A percentile compares a stretch with the other conserved stretches of the same genome.
These are phyloP conservation scores for Aspergillus sp. DNA, from an alignment of 2,329 filamentous ascomycete species.

Conservation along the genomic window DNA sequence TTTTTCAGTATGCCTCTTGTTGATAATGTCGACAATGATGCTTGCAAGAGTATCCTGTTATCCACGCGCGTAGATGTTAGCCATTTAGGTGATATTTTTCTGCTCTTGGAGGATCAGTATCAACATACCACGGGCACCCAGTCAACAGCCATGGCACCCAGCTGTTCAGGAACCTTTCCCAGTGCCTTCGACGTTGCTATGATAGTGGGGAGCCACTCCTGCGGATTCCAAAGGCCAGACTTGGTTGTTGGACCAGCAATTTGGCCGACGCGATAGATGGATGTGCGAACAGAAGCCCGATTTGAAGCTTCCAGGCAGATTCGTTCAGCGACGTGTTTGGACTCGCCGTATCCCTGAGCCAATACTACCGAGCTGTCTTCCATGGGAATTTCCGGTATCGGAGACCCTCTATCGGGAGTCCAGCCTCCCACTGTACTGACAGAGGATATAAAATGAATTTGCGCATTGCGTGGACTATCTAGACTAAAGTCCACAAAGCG, in stretches of 20 bases:
- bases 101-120: neutral
- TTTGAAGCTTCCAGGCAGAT: slow-evolving; percentile 39
- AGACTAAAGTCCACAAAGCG: slow-evolving; percentile 27
- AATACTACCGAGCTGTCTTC: neutral
- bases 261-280: slow-evolving; percentile 35
- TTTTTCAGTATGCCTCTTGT: neutral
- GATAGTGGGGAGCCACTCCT: slow-evolving; percentile 48
- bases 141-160: slow-evolving; percentile 50
- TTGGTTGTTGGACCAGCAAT: slow-evolving; percentile 32
- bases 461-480: slow-evolving; percentile 7
- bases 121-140: slow-evolving; percentile 37
- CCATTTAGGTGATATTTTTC: no score
- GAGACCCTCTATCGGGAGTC: neutral
- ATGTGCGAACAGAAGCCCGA: slow-evolving; percentile 19
- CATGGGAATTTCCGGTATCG: neutral
- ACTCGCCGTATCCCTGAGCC: slow-evolving; percentile 34
- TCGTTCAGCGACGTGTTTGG: slow-evolving; percentile 44
- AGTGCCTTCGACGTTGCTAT: slow-evolving; percentile 54
- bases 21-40: neutral
- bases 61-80: no score
- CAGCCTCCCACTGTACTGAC: slow-evolving; percentile 27
- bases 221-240: slow-evolving; percentile 55
- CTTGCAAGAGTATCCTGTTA: neutral
- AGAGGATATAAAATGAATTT: slow-evolving; percentile 29
- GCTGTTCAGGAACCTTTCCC: slow-evolving; percentile 45